These are phyloP conservation scores for Lineolata rhizophorae DNA, from an alignment of 495 filamentous ascomycete genomes.

Conservation along the genomic window DNA sequence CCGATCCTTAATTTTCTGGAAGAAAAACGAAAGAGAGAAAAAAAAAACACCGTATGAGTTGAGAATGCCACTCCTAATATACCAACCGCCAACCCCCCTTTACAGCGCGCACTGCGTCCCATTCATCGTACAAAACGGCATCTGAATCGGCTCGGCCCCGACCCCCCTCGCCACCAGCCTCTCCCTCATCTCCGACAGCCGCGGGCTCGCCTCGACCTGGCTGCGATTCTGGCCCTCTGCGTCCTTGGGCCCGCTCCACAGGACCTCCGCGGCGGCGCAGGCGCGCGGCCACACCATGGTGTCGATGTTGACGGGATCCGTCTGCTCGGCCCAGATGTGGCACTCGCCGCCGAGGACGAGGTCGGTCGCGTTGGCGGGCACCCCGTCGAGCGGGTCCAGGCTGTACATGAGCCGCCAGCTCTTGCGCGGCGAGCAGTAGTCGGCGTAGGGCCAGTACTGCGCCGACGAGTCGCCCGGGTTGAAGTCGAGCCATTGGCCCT, in stretches of 20 bases:
- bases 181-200: slow-evolving; percentile 51
- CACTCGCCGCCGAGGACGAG: slow-evolving; percentile 59
- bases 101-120: no score
- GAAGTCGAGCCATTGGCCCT: slow-evolving; percentile 55
- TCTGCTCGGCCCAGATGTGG: slow-evolving; percentile 59
- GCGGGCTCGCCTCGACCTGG: slow-evolving; percentile 37
- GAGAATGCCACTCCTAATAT: no score
- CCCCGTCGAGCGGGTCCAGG: slow-evolving; percentile 41
- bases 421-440: slow-evolving; percentile 56
- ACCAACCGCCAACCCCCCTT: no score
- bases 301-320: slow-evolving; percentile 46
- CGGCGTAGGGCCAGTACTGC: slow-evolving; percentile 40
- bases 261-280: slow-evolving; percentile 45
- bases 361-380: slow-evolving; percentile 31
- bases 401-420: slow-evolving; percentile 61
- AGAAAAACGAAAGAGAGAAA: no score
- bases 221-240: slow-evolving; percentile 37
- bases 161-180: slow-evolving; percentile 43
- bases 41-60: no score
- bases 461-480: slow-evolving; percentile 21
- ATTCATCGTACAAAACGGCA: no score
- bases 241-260: slow-evolving; percentile 49
- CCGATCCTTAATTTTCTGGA: no score
- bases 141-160: slow-evolving; percentile 32
- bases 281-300: slow-evolving; percentile 52